Evolutionary conservation across 2,329 filamentous ascomycete species (phyloP).

Genomic region (Thelonectria olida): DNA sequence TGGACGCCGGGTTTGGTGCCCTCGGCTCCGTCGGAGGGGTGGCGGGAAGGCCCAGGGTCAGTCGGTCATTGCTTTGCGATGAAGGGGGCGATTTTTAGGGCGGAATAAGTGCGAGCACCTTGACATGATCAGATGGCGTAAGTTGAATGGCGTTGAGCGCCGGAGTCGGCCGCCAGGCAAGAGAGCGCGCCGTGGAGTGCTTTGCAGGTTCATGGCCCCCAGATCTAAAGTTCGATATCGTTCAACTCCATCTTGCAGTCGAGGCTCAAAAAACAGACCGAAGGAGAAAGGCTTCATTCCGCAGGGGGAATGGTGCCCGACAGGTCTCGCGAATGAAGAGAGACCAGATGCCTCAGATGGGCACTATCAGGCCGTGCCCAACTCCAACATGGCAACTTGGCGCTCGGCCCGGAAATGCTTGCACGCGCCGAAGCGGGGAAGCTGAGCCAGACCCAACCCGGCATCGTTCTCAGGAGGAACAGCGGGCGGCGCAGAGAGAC

Average conservation of each 20-base stretch:
- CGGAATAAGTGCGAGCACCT: slow-evolving; percentile 33
- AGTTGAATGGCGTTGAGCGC: slow-evolving; percentile 29
- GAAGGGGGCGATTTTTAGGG: slow-evolving; percentile 37
- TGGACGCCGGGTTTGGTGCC: slow-evolving; percentile 34
- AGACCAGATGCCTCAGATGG: slow-evolving; percentile 39
- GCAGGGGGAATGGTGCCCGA: slow-evolving; percentile 37
- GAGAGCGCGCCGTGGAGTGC: slow-evolving; percentile 5
- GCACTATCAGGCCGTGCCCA: slow-evolving; percentile 31
- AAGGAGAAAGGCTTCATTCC: slow-evolving; percentile 40
- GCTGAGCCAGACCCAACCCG: slow-evolving; percentile 28
- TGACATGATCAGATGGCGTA: slow-evolving; percentile 38
- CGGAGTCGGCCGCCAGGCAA: slow-evolving; percentile 26
- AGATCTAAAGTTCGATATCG: slow-evolving; percentile 34
- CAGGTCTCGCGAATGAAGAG: slow-evolving; percentile 38
- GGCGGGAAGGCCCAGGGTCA: slow-evolving; percentile 41
- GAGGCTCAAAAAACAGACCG: slow-evolving; percentile 39
- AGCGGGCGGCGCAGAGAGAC: slow-evolving; percentile 8
- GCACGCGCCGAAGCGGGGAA: slow-evolving; percentile 36
- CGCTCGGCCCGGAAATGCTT: slow-evolving; percentile 34
- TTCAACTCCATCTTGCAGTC: slow-evolving; percentile 40
- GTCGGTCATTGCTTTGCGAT: slow-evolving; percentile 35
- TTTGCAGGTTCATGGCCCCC: slow-evolving; percentile 5
- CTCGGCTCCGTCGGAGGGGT: slow-evolving; percentile 42
- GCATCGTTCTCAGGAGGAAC: slow-evolving; percentile 19
- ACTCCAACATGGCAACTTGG: slow-evolving; percentile 24